phyloP scores from a whole-genome alignment of 2,329 filamentous ascomycete species.

The Cladosporium sp. region DNA sequence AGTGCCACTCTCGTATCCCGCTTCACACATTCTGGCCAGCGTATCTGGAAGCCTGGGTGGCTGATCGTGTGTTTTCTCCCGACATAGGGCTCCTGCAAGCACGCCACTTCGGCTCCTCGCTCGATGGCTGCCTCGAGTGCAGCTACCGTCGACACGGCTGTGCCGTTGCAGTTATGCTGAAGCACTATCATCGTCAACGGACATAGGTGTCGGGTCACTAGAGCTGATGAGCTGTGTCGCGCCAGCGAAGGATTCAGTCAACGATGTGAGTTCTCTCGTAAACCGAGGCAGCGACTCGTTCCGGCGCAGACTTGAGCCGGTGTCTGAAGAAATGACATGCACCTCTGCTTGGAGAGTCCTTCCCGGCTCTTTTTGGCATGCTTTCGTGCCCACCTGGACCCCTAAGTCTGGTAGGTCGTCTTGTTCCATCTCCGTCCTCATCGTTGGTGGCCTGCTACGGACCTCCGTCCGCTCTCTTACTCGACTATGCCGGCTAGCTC shows the following conservation, averaged over 20 bases:
- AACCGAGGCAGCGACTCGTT: background rate
- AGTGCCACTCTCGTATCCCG: background rate
- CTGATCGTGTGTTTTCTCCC: background rate
- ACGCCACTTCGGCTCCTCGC: background rate
- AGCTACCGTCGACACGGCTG: background rate
- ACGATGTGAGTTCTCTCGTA: background rate
- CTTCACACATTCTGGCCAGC: background rate
- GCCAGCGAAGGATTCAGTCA: background rate
- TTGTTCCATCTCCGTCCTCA: background rate
- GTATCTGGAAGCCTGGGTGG: background rate
- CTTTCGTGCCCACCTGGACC: background rate
- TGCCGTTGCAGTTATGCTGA: slow-evolving; percentile 5
- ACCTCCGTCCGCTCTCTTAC: background rate
- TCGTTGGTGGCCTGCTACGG: background rate
- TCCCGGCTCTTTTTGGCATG: no score
- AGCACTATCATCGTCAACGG: slow-evolving; percentile 1
- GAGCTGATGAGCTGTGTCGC: background rate
- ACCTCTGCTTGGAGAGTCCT: no score
- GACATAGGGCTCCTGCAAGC: background rate
- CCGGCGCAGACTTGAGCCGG: background rate
- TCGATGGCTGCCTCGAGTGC: background rate
- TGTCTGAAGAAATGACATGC: background rate
- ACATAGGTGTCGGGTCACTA: background rate
- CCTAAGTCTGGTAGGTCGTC: background rate
- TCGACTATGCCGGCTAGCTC: background rate